Evolutionary conservation across 805 yeast genomes (phyloP).

Genomic region (Schwanniomyces occidentalis): DNA sequence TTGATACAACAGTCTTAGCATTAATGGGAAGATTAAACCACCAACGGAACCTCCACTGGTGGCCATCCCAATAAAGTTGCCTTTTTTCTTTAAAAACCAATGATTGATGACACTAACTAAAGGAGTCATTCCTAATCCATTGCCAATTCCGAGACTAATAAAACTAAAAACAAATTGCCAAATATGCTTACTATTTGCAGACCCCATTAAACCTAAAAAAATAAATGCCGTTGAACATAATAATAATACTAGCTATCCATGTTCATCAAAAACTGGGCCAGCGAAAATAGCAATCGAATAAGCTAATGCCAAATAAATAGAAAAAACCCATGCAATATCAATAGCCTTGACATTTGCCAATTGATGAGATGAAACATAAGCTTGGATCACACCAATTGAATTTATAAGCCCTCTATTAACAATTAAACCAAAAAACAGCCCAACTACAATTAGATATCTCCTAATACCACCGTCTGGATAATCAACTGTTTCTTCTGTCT

Average conservation of each 20-base stretch:
- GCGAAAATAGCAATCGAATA: conserved; percentile 50
- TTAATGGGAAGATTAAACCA: conserved; percentile 60
- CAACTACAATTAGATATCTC: conserved; percentile 59
- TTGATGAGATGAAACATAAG: conserved; percentile 58
- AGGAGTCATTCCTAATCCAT: conserved; percentile 62
- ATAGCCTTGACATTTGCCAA: conserved; percentile 45
- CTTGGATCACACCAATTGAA: conserved; percentile 61
- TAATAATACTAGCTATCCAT: conserved; percentile 52
- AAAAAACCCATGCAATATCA: conserved; percentile 64
- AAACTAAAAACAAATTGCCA: conserved; percentile 66
- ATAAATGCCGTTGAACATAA: conserved; percentile 42
- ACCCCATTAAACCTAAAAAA: conserved; percentile 53
- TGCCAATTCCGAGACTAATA: conserved; percentile 56
- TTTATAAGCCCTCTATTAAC: conserved; percentile 59
- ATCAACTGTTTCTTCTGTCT: conserved; percentile 1
- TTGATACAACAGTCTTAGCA: conserved; percentile 46
- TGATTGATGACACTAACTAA: conserved; percentile 62
- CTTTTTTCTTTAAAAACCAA: conserved; percentile 55
- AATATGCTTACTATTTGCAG: conserved; percentile 52
- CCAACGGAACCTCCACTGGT: conserved; percentile 70
- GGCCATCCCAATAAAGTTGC: conserved; percentile 52
- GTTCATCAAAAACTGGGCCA: conserved; percentile 64
- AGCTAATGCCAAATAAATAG: conserved; percentile 51
- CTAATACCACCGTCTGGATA: conserved; percentile 52
- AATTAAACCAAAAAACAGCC: conserved; percentile 56